phyloP scores from a whole-genome alignment of 257 asterid species.

The Nicotiana tomentosiformis region DNA sequence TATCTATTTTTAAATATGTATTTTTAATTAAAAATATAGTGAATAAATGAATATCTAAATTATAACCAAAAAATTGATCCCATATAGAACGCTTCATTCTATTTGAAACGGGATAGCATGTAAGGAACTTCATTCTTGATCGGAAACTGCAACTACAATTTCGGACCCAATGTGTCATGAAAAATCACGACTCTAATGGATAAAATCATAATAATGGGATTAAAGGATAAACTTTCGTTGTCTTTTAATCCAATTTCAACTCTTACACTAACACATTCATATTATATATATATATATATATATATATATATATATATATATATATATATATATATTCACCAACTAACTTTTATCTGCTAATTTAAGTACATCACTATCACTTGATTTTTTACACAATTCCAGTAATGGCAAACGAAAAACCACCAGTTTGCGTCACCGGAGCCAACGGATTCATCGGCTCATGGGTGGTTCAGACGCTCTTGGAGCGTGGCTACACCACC shows the following conservation, averaged over 20 bases:
- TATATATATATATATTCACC: neutral
- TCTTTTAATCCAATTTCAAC: neutral
- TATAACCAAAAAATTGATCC: no score
- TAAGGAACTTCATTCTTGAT: neutral
- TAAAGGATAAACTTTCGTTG: neutral
- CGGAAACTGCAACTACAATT: neutral
- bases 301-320: no score
- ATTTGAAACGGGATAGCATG: no score
- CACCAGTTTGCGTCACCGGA: conserved; percentile 84
- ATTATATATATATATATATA: neutral
- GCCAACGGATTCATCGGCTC: conserved; percentile 97
- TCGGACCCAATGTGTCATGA: neutral
- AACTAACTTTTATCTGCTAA: neutral
- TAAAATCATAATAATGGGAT: neutral
- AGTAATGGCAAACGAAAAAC: conserved; percentile 13
- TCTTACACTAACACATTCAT: neutral
- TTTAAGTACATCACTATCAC: neutral
- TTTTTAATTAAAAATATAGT: no score
- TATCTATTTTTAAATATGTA: no score
- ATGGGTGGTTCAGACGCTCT: conserved; percentile 61
- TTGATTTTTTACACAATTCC: neutral
- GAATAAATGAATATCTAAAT: no score
- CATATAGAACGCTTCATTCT: no score
- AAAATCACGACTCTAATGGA: neutral
- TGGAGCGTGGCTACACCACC: conserved; percentile 66